Evolutionary conservation across 2,329 filamentous ascomycete genomes (phyloP), one percentile per base, ranked within the genome.

Genomic region (Paracoccidioides brasiliensis): DNA sequence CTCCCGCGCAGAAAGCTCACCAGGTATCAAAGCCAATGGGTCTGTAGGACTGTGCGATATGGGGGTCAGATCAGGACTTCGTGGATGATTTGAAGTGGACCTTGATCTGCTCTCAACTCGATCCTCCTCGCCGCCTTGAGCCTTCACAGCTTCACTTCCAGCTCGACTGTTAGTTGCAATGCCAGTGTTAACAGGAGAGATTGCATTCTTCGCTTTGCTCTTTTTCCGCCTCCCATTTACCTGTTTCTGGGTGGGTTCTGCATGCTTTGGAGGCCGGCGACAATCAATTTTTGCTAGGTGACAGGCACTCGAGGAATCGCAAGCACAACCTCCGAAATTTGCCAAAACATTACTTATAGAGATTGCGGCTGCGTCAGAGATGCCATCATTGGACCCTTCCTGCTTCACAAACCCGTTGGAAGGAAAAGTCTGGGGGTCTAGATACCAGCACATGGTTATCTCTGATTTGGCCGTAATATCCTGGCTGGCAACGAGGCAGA

Each of bases 401-500:
- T 70, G 67, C 50, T 73, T 74, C 37, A 72, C 67, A 43, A 73
- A 53, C 9, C 70, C 68, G 42, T 64, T 65, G 5, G 70, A 66
- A 42, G 66, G 65, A 49, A 67, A 68, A 15, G 73, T 61, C 50
- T 71, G 68, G 15, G 69, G 65, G 54, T 75, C 72, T 8, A 75
- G 63, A 59, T 75, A 76, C 75, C 75, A 77, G 58, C 71, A 74
- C 3, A 73, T 72, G 3, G 75, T 76, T 32, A 77, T 68, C 60
- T 77, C 75, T 1, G 73, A 66, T 54, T 73, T 69, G n/a, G 82
- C 75, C 14, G 78, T 71, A 55, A 97, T 90, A 41, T 84, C 78
- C 54, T 86, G 80, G 62, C 88, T 88, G 63, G 89, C 90, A 57
- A 95, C 82, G 60, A 96, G 84, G 80, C 91, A 96, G 69, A 97